Base-by-base conservation (phyloP, 2,329 filamentous ascomycete species). In the Ascochyta pisi region DNA sequence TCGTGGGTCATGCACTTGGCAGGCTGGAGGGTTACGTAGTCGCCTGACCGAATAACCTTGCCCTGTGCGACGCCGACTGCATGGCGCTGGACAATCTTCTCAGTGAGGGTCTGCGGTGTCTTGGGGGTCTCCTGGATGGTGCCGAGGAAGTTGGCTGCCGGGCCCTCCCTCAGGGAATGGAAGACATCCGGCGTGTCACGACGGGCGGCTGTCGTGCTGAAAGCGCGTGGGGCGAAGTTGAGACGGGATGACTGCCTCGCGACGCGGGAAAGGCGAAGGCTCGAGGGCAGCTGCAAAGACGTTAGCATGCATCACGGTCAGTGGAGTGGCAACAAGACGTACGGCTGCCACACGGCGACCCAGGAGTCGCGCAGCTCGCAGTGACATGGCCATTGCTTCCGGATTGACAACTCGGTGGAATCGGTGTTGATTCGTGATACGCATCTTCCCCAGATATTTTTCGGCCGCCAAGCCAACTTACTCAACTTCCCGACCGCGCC, bases 31-130 rank as follows among this genome's bases (percentile, higher is more conserved):
- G 85, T 89, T 55, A 97, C 86, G 80, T 95, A 97, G 82, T 96
- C 92, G 69, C 93, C 92, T 4, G 84, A 81, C 67, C 83, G 84
- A 68, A 96, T 90, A 54, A 83, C 80, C 78, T 96, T 96, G 57
- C 87, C 91, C 10, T 85, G 75, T 1, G 90, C 77, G 1, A 96
- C 83, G 9, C 88, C 91, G n/a, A 92, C 82, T 0, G 91, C 84
- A 75, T 96, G 89, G 15, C 83, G 79, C 74, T 97, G 93, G 0
- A 96, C 88, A 56, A 97, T 96, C 81, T 96, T 96, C 75, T 97
- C 93, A 3, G 91, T 95, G 47, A 96, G 77, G 3, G 91, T 97
- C 77, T 96, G 92, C 0, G 90, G 84, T 2, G 77, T 76, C 16
- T 75, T 72, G 26, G 79, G 66, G 34, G 69, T 73, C 16, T 76